Percentiles rank a stretch among this genome's conserved stretches.
Conservation (phyloP, 176 grass and related monocot species). For the Tillandsia leiboldiana region DNA sequence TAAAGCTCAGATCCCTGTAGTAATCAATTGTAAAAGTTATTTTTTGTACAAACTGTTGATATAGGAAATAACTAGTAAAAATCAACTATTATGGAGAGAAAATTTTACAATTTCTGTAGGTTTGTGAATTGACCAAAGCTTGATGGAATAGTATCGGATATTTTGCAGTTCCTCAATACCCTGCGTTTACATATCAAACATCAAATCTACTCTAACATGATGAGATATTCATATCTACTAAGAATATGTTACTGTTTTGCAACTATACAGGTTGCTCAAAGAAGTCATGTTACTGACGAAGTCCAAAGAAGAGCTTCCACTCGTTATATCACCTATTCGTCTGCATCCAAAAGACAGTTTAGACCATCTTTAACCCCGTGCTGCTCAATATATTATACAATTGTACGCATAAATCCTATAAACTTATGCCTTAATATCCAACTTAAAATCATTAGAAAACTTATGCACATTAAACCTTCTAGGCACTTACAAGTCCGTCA, state of each 20-base stretch:
- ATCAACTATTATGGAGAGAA: neutral
- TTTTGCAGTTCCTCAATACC: slow-evolving; percentile 70
- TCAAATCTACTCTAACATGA: neutral
- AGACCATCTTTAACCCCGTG: neutral
- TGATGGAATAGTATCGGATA: slow-evolving; percentile 59
- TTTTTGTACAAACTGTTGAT: neutral
- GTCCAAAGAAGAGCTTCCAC: slow-evolving; percentile 45
- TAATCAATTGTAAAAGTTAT: neutral
- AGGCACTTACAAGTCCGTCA: slow-evolving; percentile 26
- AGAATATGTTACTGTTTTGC: slow-evolving; percentile 6
- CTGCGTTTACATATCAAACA: slow-evolving; percentile 30
- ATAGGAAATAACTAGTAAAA: neutral
- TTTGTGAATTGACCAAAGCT: slow-evolving; percentile 40
- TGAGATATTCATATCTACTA: neutral
- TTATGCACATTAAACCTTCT: neutral
- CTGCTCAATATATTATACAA: too few species aligned
- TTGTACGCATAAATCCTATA: neutral
- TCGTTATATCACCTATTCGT: slow-evolving; percentile 57
- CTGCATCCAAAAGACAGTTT: slow-evolving; percentile 35
- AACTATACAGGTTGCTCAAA: slow-evolving; percentile 43
- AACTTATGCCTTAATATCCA: neutral
- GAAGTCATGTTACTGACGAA: slow-evolving; percentile 64
- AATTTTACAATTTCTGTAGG: slow-evolving; percentile 38
- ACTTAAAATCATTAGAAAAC: neutral
- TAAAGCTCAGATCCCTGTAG: slow-evolving; percentile 83